phyloP scores from a whole-genome alignment of 169 alveolate species.

The Plasmodium vinckei region DNA sequence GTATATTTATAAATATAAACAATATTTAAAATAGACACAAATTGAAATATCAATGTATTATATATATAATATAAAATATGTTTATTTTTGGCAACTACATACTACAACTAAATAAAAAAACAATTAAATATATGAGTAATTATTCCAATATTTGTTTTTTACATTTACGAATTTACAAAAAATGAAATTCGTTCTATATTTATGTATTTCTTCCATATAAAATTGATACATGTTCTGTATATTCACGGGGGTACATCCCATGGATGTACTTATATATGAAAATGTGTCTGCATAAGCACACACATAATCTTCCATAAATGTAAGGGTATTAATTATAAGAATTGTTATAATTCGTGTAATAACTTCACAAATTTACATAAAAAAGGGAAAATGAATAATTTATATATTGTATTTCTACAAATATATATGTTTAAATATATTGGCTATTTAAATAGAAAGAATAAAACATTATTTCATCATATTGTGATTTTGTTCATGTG shows the following conservation, averaged over 20 bases:
- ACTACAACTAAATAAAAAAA: not conserved
- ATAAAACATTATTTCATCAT: not conserved
- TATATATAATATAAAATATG: not conserved
- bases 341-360: too few species aligned
- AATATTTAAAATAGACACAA: not conserved
- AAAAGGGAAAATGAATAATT: constrained; percentile 9
- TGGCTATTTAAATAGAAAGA: too few species aligned
- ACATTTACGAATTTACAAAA: not conserved
- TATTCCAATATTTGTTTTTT: not conserved
- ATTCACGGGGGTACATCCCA: too few species aligned
- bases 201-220: not conserved
- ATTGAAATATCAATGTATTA: too few species aligned
- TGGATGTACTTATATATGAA: not conserved
- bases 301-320: not conserved
- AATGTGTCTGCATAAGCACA: not conserved
- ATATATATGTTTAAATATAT: not conserved
- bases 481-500: not conserved
- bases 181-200: not conserved
- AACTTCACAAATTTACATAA: constrained; percentile 33
- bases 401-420: constrained; percentile 30
- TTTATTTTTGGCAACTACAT: not conserved
- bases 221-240: too few species aligned
- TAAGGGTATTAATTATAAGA: not conserved
- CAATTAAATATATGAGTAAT: not conserved
- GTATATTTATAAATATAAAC: not conserved